phyloP scores from a whole-genome alignment of 1,284 basidiomycete genomes.

The Ustilago tritici region DNA sequence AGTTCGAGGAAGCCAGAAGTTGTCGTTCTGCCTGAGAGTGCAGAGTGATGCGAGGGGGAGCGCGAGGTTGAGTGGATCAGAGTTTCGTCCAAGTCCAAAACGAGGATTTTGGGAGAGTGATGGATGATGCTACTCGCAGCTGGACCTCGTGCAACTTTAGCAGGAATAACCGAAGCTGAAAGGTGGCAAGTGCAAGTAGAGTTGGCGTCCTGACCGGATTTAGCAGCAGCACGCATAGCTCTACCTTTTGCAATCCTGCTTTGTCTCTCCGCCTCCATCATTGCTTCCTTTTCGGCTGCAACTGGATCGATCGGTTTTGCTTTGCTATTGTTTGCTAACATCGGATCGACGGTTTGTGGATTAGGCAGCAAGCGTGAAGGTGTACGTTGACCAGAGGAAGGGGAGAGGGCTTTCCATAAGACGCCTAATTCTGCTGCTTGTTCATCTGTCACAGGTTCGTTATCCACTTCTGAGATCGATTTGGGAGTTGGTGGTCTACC shows the following conservation, averaged over 20 bases:
- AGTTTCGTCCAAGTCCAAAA: slow-evolving; percentile 94
- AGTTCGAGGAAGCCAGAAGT: slow-evolving; percentile 57
- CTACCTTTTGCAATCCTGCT: slow-evolving; percentile 32
- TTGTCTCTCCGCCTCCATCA: slow-evolving; percentile 44
- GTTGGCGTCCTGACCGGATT: background rate
- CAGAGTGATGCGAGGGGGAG: slow-evolving; percentile 70
- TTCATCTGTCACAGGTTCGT: slow-evolving; percentile 54
- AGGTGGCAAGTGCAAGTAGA: background rate
- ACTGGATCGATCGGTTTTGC: slow-evolving; percentile 35
- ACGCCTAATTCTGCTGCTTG: slow-evolving; percentile 41
- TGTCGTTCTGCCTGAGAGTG: slow-evolving; percentile 22
- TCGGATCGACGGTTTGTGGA: slow-evolving; percentile 57
- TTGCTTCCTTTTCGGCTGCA: slow-evolving; percentile 45
- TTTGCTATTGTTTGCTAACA: slow-evolving; percentile 49
- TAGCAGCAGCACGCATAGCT: slow-evolving; percentile 33
- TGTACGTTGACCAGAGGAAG: slow-evolving; percentile 23
- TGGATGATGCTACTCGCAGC: slow-evolving; percentile 58
- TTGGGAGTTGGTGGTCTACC: slow-evolving; percentile 25
- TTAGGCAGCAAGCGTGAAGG: slow-evolving; percentile 53
- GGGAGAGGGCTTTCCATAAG: slow-evolving; percentile 24
- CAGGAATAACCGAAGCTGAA: slow-evolving; percentile 6
- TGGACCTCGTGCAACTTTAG: slow-evolving; percentile 41
- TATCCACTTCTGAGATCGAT: slow-evolving; percentile 20
- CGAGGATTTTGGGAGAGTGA: slow-evolving; percentile 68
- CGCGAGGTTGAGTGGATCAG: slow-evolving; percentile 96